These are phyloP conservation scores for Achaetomiella virescens DNA, from an alignment of 495 filamentous ascomycete species.

Conservation along the genomic window DNA sequence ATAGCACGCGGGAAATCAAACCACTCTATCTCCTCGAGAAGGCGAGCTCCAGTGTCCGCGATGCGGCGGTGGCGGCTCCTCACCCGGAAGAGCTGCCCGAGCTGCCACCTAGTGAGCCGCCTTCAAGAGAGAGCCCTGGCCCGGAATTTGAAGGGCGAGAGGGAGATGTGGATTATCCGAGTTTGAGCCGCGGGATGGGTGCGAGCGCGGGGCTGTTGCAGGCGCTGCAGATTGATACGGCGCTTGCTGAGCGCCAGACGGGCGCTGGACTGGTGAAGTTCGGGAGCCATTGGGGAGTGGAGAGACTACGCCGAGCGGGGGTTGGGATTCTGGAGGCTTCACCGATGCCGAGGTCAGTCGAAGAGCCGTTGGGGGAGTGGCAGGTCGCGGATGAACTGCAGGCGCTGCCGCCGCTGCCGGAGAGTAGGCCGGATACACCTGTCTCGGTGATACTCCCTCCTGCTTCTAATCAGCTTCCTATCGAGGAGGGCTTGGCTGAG, in stretches of 20 bases:
- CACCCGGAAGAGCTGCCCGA: conserved; percentile 11
- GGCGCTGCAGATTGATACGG: conserved; percentile 27
- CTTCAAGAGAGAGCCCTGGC: conserved; percentile 27
- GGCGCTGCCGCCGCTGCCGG: conserved; percentile 2
- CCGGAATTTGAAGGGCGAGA: conserved; percentile 11
- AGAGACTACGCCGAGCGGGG: conserved; percentile 35
- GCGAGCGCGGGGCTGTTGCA: conserved; percentile 1
- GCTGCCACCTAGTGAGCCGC: conserved; percentile 31
- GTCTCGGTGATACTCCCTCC: neutral
- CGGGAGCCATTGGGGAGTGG: conserved; percentile 26
- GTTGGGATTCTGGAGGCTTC: conserved; percentile 8
- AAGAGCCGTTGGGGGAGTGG: neutral
- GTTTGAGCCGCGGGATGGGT: neutral
- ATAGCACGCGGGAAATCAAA: conserved; percentile 42
- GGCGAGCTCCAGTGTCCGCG: conserved; percentile 16
- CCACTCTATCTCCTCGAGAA: conserved; percentile 47
- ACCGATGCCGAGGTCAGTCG: neutral
- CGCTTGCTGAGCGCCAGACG: neutral
- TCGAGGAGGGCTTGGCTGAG: neutral
- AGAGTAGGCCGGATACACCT: neutral
- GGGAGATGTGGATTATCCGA: conserved; percentile 13
- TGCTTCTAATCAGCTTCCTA: neutral
- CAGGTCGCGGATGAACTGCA: neutral
- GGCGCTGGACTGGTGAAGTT: neutral
- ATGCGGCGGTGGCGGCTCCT: conserved; percentile 2